Percentiles rank a stretch among this genome's conserved stretches.
phyloP scores from a whole-genome alignment of 1,139 yeast species.

The Debaryomyces sp. region DNA sequence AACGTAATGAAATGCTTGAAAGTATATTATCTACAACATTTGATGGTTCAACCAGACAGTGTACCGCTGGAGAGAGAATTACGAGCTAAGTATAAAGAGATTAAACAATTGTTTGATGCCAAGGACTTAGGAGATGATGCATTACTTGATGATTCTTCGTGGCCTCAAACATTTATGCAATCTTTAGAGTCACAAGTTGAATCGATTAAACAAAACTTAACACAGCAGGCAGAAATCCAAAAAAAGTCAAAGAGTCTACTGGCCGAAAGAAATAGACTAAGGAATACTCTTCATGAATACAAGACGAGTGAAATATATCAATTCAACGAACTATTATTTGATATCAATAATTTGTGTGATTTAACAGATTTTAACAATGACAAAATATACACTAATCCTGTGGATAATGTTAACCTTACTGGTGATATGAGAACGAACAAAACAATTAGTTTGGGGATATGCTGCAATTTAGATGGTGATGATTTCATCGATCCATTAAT shows the following conservation, averaged over 20 bases:
- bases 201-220: slow-evolving; percentile 13
- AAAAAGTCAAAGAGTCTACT: slow-evolving; percentile 12
- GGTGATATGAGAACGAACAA: slow-evolving; percentile 9
- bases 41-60: slow-evolving; percentile 11
- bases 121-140: neutral
- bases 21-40: slow-evolving; percentile 13
- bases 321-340: slow-evolving; percentile 21
- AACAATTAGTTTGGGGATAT: slow-evolving; percentile 20
- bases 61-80: slow-evolving; percentile 13
- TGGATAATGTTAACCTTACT: slow-evolving; percentile 9
- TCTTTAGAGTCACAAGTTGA: slow-evolving; percentile 12
- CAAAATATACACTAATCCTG: slow-evolving; percentile 4
- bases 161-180: slow-evolving; percentile 13
- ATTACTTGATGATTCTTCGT: slow-evolving; percentile 11
- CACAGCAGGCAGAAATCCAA: slow-evolving; percentile 12
- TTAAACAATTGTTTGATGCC: slow-evolving; percentile 10
- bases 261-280: slow-evolving; percentile 18
- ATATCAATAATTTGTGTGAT: slow-evolving; percentile 17
- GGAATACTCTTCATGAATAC: slow-evolving; percentile 14
- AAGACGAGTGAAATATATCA: slow-evolving; percentile 20
- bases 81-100: slow-evolving; percentile 14
- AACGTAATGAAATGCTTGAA: slow-evolving; percentile 15
- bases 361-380: slow-evolving; percentile 11
- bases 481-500: slow-evolving; percentile 21
- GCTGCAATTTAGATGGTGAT: slow-evolving; percentile 21